Percentiles rank a stretch among this genome's conserved stretches.
Conservation (phyloP, 2,329 filamentous ascomycete species). For the Saccharata proteae region DNA sequence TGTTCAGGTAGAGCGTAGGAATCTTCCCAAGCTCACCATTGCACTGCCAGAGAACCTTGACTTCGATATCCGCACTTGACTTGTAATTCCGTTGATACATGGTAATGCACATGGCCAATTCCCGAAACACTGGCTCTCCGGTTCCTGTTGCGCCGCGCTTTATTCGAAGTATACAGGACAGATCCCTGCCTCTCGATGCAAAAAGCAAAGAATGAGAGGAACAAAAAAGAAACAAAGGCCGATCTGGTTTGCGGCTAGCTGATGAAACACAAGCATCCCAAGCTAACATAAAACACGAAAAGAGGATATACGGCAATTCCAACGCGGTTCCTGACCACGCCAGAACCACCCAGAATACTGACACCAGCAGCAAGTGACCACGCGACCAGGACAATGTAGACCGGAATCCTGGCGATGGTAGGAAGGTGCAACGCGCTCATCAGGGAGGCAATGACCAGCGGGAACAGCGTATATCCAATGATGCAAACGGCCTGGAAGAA, state of each 20-base stretch:
- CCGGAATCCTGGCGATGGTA: slow-evolving; percentile 72
- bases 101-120: too few species aligned
- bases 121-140: too few species aligned
- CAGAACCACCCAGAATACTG: slow-evolving; percentile 89
- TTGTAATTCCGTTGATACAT: too few species aligned
- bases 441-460: slow-evolving; percentile 82
- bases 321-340: slow-evolving; percentile 89
- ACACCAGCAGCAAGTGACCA: slow-evolving; percentile 95
- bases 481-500: slow-evolving; percentile 97
- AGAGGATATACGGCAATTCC: slow-evolving; percentile 89
- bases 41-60: too few species aligned
- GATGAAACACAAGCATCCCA: slow-evolving; percentile 95
- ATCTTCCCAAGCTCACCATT: too few species aligned
- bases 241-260: slow-evolving; percentile 43
- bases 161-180: too few species aligned
- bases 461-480: slow-evolving; percentile 96
- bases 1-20: too few species aligned
- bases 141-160: too few species aligned
- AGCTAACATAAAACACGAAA: slow-evolving; percentile 84
- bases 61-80: too few species aligned
- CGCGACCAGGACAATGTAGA: slow-evolving; percentile 75
- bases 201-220: too few species aligned
- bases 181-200: too few species aligned
- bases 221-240: background rate
- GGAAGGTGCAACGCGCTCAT: slow-evolving; percentile 73